Base-by-base conservation (phyloP, 345 rosid genomes). In the Mangifera indica region DNA sequence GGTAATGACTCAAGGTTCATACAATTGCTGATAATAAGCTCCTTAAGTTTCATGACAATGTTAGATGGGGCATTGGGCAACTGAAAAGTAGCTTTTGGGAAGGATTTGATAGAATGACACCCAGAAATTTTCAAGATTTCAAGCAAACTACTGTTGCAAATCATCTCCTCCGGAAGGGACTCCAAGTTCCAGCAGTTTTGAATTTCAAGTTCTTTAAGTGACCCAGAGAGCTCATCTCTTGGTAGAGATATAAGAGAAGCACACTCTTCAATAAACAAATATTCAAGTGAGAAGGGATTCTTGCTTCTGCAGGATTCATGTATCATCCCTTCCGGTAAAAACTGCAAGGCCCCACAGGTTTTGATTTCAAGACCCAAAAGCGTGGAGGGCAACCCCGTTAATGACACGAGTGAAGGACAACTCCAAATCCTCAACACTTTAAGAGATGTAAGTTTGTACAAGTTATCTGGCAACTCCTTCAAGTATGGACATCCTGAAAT, bases 201-300 rank as follows among this genome's bases (percentile, higher is more conserved):
- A 5, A 79, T 67, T 37, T 64, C 55, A 18, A 79, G 70, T 2
- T 40, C 42, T 52, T 48, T 75, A 5, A 79, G 73, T 0, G 62
- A 67, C 57, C 54, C 21, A 14, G 76, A 75, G 1, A 71, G 25
- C 56, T 62, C 63, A 3, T 78, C 77, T 4, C 46, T 24, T 46
- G 76, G 76, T 7, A 79, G 61, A 21, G 76, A 79, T 22, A 22
- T 14, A 10, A 79, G 74, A 63, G 79, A 68, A 55, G 79, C 21
- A 46, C 82, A 79, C 37, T 61, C 64, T 7, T 63, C 63, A 10
- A 79, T 67, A 1, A 56, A 58, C 49, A 79, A 53, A 44, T 61
- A 66, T 45, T 79, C 76, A 7, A 79, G 79, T 29, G 32, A 52
- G 20, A 71, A 22, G 6, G 53, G 25, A 44, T 69, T 2, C 15